A percentile compares a stretch with the other conserved stretches of the same genome.
Evolutionary conservation across 169 alveolate species (phyloP).

Genomic region (Ichthyophthirius multifiliis): DNA sequence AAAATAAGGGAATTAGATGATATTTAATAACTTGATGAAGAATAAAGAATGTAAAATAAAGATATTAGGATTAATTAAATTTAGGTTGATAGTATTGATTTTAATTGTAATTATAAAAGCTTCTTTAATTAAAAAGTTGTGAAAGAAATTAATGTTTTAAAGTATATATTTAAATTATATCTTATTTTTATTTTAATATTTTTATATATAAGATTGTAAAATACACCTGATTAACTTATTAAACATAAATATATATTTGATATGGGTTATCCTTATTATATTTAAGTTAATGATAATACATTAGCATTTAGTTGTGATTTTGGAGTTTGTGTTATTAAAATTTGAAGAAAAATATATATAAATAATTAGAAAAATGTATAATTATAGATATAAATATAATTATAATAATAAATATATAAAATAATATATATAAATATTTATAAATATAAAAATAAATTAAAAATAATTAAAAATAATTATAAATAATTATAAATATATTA

Average conservation of each 20-base stretch:
- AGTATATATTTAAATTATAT: background rate
- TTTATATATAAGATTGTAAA: background rate
- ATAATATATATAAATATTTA: too few species aligned
- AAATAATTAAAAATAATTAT: too few species aligned
- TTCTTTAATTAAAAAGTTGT: background rate
- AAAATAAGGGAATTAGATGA: background rate
- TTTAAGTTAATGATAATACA: background rate
- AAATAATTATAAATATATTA: too few species aligned
- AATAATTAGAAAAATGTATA: too few species aligned
- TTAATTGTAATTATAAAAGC: background rate
- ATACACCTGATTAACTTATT: slow-evolving; percentile 14
- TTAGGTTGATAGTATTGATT: background rate
- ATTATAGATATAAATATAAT: too few species aligned
- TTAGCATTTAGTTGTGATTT: slow-evolving; percentile 29
- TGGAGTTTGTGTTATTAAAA: background rate
- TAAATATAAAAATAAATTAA: too few species aligned
- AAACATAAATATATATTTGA: slow-evolving; percentile 35
- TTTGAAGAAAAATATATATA: too few species aligned
- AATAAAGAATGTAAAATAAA: background rate
- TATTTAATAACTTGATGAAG: background rate
- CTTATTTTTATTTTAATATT: background rate
- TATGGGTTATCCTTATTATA: slow-evolving; percentile 38
- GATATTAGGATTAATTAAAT: background rate
- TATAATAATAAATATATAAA: too few species aligned
- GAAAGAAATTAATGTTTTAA: background rate